These are phyloP conservation scores for Colletotrichum sp. DNA, from an alignment of 2,329 filamentous ascomycete genomes.

Conservation along the genomic window DNA sequence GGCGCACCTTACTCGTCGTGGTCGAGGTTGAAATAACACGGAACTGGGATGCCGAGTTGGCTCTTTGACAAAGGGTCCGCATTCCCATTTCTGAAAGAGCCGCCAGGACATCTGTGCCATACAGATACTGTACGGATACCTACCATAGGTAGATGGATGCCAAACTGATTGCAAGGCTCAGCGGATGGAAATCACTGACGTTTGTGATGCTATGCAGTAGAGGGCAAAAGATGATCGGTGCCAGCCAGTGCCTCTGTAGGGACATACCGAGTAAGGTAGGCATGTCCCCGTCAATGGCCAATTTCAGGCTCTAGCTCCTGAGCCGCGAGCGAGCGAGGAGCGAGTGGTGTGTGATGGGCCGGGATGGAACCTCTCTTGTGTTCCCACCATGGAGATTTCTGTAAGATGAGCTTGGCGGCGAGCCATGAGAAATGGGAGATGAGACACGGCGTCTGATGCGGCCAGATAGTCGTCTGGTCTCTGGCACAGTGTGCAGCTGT, in stretches of 20 bases:
- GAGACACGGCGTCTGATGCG: constrained; percentile 21
- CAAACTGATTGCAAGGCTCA: neutral
- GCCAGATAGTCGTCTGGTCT: constrained; percentile 18
- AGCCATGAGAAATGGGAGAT: constrained; percentile 18
- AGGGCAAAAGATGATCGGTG: neutral
- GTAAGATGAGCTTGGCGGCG: constrained; percentile 18
- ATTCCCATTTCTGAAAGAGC: neutral
- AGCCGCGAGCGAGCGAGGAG: neutral
- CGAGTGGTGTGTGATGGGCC: neutral
- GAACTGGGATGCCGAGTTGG: constrained; percentile 10
- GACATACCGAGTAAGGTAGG: neutral
- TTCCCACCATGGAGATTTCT: constrained; percentile 21
- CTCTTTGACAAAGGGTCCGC: neutral
- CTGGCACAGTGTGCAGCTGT: constrained; percentile 1
- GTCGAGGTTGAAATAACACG: constrained; percentile 1
- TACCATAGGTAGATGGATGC: neutral
- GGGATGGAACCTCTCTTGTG: constrained; percentile 12
- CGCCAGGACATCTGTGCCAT: neutral
- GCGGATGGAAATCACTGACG: neutral
- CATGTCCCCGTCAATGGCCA: neutral
- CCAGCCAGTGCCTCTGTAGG: neutral
- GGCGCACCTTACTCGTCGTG: neutral
- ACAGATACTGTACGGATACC: too few species aligned
- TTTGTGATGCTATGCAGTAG: neutral
- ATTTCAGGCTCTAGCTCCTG: constrained; percentile 13